Evolutionary conservation across 371 early-diverging fungal genomes (phyloP).

Genomic region (Funneliformis caledonium): DNA sequence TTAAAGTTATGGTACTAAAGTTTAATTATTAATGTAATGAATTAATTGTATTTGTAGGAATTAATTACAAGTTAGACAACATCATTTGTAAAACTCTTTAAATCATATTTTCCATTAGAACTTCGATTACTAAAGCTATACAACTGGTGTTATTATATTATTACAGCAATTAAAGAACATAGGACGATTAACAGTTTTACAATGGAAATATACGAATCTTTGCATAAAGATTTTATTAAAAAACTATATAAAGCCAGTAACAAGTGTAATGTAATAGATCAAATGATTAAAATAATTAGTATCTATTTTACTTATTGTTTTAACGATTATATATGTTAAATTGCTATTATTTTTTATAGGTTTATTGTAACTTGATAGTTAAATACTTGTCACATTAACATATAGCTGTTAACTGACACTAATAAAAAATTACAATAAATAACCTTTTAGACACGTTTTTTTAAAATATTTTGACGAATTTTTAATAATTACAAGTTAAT

Average conservation of each 20-base stretch:
- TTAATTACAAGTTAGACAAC: conserved; percentile 11
- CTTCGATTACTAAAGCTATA: not conserved
- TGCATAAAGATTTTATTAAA: conserved; percentile 8
- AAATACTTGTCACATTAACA: not conserved
- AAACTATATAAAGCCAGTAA: conserved; percentile 12
- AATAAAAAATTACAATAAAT: not conserved
- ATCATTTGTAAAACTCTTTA: conserved; percentile 18
- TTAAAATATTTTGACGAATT: not conserved
- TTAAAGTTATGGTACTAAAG: too few species aligned
- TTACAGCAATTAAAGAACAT: conserved; percentile 9
- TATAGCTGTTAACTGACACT: not conserved
- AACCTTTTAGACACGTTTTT: not conserved
- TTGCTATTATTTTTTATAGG: too few species aligned
- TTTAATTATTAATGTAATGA: too few species aligned
- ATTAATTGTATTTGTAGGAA: too few species aligned
- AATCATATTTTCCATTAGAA: not conserved
- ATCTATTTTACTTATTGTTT: not conserved
- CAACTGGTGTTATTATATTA: conserved; percentile 16
- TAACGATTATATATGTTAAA: conserved; percentile 19
- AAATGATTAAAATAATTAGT: conserved; percentile 33
- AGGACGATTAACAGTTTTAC: conserved; percentile 1
- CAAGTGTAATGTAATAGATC: not conserved
- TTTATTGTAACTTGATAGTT: too few species aligned
- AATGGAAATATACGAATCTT: not conserved
- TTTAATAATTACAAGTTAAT: not conserved